A percentile compares a stretch with the other conserved stretches of the same genome.
Conservation (phyloP, 108 stramenopile species). For the Stephanodiscus triporus region DNA sequence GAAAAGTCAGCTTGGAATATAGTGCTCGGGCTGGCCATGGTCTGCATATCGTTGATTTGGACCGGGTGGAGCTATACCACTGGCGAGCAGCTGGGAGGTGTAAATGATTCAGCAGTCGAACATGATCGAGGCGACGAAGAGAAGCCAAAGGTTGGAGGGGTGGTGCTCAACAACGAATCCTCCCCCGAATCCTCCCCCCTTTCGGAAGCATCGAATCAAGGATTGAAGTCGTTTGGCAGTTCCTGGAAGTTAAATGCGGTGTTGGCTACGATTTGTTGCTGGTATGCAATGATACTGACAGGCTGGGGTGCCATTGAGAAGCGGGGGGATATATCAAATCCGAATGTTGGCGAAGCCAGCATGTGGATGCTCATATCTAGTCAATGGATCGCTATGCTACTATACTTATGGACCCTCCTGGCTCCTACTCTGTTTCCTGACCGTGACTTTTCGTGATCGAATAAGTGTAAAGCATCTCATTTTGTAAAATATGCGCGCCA, state of each 20-base stretch:
- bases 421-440: constrained; percentile 91
- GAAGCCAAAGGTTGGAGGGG: constrained; percentile 47
- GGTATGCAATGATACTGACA: constrained; percentile 92
- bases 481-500: background rate
- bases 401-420: constrained; percentile 93
- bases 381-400: constrained; percentile 83
- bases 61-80: constrained; percentile 78
- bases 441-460: constrained; percentile 83
- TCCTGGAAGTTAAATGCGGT: constrained; percentile 90
- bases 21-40: constrained; percentile 76
- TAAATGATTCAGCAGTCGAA: constrained; percentile 19
- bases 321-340: constrained; percentile 77
- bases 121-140: constrained; percentile 13
- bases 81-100: constrained; percentile 38
- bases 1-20: constrained; percentile 69
- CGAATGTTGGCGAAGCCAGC: constrained; percentile 70
- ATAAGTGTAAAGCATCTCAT: background rate
- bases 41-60: constrained; percentile 80
- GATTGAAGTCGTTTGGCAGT: constrained; percentile 19
- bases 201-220: constrained; percentile 5
- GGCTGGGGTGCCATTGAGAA: constrained; percentile 85
- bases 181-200: constrained; percentile 31
- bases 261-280: constrained; percentile 68
- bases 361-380: constrained; percentile 94
- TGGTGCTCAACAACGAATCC: constrained; percentile 35